Evolutionary conservation across 1,284 basidiomycete genomes (phyloP).

Genomic region (Tilletia setariae): DNA sequence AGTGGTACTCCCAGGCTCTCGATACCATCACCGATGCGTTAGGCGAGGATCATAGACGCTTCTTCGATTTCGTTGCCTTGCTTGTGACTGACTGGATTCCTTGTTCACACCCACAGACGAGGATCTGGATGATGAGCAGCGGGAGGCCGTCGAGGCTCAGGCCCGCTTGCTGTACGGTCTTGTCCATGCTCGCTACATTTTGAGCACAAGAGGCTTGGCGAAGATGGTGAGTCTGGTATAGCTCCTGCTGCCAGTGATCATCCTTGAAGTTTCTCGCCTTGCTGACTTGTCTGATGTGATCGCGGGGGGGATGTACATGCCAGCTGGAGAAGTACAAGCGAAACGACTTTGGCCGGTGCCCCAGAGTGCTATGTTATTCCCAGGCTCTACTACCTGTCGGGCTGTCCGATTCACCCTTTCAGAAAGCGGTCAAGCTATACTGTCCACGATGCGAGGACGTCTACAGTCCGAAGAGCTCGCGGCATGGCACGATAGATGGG

Average conservation of each 20-base stretch:
- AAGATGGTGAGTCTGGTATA: slow-evolving; percentile 42
- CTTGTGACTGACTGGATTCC: background rate
- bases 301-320: background rate
- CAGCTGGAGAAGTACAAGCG: slow-evolving; percentile 53
- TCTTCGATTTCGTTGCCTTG: background rate
- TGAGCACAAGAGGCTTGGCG: slow-evolving; percentile 49
- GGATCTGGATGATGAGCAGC: slow-evolving; percentile 41
- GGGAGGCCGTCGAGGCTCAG: slow-evolving; percentile 51
- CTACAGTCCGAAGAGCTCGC: slow-evolving; percentile 50
- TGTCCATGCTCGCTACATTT: slow-evolving; percentile 51
- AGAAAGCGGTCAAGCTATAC: slow-evolving; percentile 52
- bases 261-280: background rate
- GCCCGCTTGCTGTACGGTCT: slow-evolving; percentile 51
- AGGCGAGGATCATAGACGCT: slow-evolving; percentile 21
- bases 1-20: slow-evolving; percentile 87
- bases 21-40: slow-evolving; percentile 76
- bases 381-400: slow-evolving; percentile 51
- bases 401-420: slow-evolving; percentile 49
- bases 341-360: slow-evolving; percentile 52
- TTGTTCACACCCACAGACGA: slow-evolving; percentile 30
- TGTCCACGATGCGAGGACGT: slow-evolving; percentile 53
- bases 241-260: background rate
- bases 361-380: slow-evolving; percentile 50
- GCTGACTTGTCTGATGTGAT: background rate
- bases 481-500: slow-evolving; percentile 54